A percentile compares a stretch with the other conserved stretches of the same genome.
These are phyloP conservation scores for Lippia alba DNA, from an alignment of 305 asterid species.

Conservation along the genomic window DNA sequence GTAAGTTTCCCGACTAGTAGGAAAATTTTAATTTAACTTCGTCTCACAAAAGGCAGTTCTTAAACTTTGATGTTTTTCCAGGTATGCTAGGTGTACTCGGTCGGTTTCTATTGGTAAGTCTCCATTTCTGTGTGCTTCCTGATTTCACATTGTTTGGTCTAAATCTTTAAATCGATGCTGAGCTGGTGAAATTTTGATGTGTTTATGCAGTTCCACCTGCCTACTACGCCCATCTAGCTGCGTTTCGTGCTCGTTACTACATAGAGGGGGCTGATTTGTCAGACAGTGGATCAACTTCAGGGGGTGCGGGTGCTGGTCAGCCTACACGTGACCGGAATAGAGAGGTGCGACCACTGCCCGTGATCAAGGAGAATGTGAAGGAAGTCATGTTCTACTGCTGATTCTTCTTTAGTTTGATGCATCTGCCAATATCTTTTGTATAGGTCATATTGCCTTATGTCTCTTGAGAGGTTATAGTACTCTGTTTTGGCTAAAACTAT, in stretches of 20 bases:
- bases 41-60: not conserved
- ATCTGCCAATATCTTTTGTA: too few relatives aligned
- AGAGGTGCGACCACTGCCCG: constrained; percentile 49
- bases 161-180: too few relatives aligned
- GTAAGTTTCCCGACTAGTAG: constrained; percentile 37
- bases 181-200: not conserved
- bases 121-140: not conserved
- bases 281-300: constrained; percentile 51
- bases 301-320: constrained; percentile 36
- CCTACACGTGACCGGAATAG: constrained; percentile 46
- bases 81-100: constrained; percentile 86
- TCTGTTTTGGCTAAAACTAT: too few relatives aligned
- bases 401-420: not conserved
- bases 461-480: too few relatives aligned
- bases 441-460: too few relatives aligned
- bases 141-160: not conserved
- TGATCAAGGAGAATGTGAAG: constrained; percentile 55
- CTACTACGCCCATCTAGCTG: constrained; percentile 85
- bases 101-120: constrained; percentile 80
- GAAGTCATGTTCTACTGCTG: constrained; percentile 85
- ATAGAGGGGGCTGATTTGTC: constrained; percentile 49
- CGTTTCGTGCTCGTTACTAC: constrained; percentile 82
- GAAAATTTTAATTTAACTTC: not conserved
- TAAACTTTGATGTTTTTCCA: constrained; percentile 25
- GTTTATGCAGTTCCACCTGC: constrained; percentile 81